Evolutionary conservation across 2,329 filamentous ascomycete species (phyloP).

Genomic region (Fusarium subglutinans): DNA sequence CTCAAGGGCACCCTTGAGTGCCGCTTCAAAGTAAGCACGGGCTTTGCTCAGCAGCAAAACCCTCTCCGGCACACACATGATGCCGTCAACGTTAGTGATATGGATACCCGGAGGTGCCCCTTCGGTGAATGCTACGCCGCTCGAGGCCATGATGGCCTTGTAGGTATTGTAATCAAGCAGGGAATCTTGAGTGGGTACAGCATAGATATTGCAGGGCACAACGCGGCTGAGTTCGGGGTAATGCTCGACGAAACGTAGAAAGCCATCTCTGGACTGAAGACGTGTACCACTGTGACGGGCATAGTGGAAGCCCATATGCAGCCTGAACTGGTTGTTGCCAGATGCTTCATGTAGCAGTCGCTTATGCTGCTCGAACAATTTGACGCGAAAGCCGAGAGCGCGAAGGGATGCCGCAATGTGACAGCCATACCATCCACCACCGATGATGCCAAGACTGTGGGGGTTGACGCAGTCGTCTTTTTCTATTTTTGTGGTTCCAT

Average conservation of each 20-base stretch:
- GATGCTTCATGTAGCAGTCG: constrained; percentile 4
- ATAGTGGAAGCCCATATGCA: constrained; percentile 5
- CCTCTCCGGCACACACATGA: neutral
- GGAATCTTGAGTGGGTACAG: neutral
- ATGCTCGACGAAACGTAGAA: neutral
- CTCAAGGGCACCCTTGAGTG: neutral
- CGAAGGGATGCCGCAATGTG: neutral
- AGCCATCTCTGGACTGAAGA: neutral
- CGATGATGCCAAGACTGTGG: neutral
- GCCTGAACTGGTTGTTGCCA: constrained; percentile 1
- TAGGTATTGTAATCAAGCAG: constrained; percentile 1
- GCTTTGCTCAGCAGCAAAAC: neutral
- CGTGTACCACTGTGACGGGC: constrained; percentile 4
- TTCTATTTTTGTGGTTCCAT: neutral
- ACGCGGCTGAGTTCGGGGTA: neutral
- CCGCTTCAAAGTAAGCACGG: neutral
- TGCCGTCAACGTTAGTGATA: neutral
- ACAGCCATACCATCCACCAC: constrained; percentile 4
- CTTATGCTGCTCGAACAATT: neutral
- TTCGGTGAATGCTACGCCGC: neutral
- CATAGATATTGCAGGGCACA: constrained; percentile 1
- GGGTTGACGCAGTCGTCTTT: neutral
- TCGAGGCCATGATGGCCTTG: neutral
- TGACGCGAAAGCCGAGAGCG: neutral
- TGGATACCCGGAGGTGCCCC: neutral